Conservation (phyloP, 2,329 filamentous ascomycete genomes). For the Dothidotthia symphoricarpi region DNA sequence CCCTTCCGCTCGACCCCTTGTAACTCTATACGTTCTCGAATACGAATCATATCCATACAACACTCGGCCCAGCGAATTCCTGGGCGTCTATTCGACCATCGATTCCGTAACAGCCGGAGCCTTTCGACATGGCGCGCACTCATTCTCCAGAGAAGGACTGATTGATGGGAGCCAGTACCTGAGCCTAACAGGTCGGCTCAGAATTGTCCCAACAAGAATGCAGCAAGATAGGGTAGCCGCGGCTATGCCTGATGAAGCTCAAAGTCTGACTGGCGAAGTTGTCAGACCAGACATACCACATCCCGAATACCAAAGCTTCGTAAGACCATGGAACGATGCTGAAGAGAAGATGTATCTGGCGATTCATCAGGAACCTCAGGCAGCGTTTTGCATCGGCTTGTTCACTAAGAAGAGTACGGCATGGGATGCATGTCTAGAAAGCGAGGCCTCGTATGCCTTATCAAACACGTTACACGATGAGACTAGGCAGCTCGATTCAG, state of each 20-base stretch:
- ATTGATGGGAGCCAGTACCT: constrained; percentile 24
- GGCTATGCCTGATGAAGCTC: constrained; percentile 6
- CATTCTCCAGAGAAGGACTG: constrained; percentile 24
- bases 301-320: constrained; percentile 3
- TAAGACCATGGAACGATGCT: not conserved
- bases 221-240: constrained; percentile 14
- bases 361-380: constrained; percentile 13
- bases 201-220: constrained; percentile 15
- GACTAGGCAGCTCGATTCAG: constrained; percentile 5
- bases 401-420: constrained; percentile 18
- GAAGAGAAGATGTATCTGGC: constrained; percentile 16
- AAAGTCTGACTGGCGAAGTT: constrained; percentile 2
- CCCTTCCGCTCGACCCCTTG: not conserved
- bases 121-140: constrained; percentile 20
- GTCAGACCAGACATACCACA: constrained; percentile 17
- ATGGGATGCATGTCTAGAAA: constrained; percentile 27
- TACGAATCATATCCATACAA: constrained; percentile 25
- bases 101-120: constrained; percentile 20
- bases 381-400: constrained; percentile 18
- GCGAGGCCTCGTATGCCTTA: constrained; percentile 18
- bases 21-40: constrained; percentile 15
- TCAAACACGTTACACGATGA: constrained; percentile 15
- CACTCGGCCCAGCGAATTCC: constrained; percentile 16
- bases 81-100: constrained; percentile 24
- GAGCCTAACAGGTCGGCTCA: constrained; percentile 23